Base-by-base conservation (phyloP, 306 rosid species). In the Dalbergia cultrata region DNA sequence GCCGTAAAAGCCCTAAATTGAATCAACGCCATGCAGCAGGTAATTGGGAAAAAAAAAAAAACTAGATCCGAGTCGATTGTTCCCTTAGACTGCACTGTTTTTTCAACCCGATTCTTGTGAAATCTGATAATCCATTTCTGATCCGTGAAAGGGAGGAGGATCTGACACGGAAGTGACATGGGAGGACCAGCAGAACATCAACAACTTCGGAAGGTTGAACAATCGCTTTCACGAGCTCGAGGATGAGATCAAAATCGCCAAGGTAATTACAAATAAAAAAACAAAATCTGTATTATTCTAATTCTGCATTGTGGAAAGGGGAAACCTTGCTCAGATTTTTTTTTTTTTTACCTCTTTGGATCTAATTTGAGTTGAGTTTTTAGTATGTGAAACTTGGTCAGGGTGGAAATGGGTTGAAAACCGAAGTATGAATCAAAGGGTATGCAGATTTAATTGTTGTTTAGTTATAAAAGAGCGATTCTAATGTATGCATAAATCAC, bases 181-280 rank as follows among this genome's bases (percentile, higher is more conserved):
- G 93, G 97, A 92, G 75, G 94, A 92, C 72, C 98, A 92, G 73
- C 97, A 86, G 77, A 88, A 90, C 57, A 92, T 94, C 75, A 94
- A 95, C 92, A 95, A 91, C 66, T 95, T 95, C 65, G 97, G 97
- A 72, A 84, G 99, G 84, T 79, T 93, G 79, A 95, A 91, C 67
- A 93, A 91, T 85, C 97, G 99, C 49, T 77, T 90, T 74, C 99
- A 95, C 85, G 98, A 95, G 86, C 98, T 95, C 41, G 89, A 95
- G 18, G 99, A 93, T 72, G 99, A 95, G 82, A 89, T 93, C 84
- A 95, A 85, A 82, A 16, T 83, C 44, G 92, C 96, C 12, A 89
- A 93, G 98, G 98, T 92, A 75, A 44, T 62, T 16, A 6, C n/a
- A 6, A 16, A 10, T 8, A 13, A 8, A 10, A 0, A 7, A 7